Conservation (phyloP, 108 stramenopile species). For the Aureococcus anophagefferens region DNA sequence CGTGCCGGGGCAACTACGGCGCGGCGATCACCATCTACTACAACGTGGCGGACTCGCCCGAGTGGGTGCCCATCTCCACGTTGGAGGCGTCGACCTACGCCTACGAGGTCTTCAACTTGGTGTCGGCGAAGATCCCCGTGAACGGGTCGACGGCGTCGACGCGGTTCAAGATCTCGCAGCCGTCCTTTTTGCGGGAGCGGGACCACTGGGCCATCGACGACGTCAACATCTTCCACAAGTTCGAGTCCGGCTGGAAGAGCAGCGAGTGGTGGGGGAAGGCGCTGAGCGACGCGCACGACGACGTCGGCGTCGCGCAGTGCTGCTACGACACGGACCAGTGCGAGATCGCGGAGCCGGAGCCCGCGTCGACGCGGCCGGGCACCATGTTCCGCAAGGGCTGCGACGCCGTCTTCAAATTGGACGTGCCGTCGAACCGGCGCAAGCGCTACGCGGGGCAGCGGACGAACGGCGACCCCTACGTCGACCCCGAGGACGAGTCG, state of each 20-base stretch:
- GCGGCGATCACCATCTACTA: neutral
- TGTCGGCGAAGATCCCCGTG: neutral
- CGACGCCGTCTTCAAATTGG: neutral
- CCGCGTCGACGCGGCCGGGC: neutral
- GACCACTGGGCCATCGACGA: neutral
- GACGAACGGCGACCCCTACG: too few species aligned
- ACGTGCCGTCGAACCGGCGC: neutral
- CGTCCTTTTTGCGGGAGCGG: neutral
- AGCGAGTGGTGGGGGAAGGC: neutral
- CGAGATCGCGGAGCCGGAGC: neutral
- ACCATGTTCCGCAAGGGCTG: neutral
- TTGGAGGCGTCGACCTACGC: too few species aligned
- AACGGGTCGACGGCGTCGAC: neutral
- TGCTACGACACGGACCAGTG: neutral
- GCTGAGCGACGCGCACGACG: neutral
- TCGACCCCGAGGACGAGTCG: neutral
- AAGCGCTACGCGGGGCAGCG: neutral
- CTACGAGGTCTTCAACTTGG: neutral
- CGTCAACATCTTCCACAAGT: neutral
- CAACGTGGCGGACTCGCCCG: neutral
- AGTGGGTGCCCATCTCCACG: too few species aligned
- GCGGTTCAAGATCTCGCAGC: neutral
- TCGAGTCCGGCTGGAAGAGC: neutral
- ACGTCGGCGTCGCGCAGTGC: neutral
- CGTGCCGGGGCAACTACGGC: neutral